Base-by-base conservation (phyloP, 2,329 filamentous ascomycete genomes). In the Emericellopsis cladophorae region DNA sequence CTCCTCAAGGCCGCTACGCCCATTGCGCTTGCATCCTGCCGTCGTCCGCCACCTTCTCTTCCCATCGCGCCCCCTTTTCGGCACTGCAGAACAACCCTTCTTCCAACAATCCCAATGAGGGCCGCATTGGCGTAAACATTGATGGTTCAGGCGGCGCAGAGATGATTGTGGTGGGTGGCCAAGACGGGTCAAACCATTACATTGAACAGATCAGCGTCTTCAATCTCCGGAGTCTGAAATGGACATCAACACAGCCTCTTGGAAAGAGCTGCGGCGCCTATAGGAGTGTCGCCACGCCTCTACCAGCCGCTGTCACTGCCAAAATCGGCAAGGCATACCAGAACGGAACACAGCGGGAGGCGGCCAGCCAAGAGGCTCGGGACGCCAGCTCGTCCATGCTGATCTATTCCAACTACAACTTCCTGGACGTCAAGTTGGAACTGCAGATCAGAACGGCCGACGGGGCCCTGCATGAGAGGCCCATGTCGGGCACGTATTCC, bases 391-490 rank as follows among this genome's bases (percentile, higher is more conserved):
- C 76, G 2, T 80, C 78, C 2, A 95, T 96, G 88, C 72, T 98
- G 46, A 93, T 98, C 36, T 98, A 98, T 60, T 96, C 90, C 21
- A 98, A 98, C 57, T 98, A 98, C 62, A 96, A 98, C 61, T 98
- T 98, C 54, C 61, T 98, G 42, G 90, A 98, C 52, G 92, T 98
- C 49, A 96, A 95, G 58, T 67, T 98, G 21, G 92, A 98, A 60
- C 67, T 98, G 31, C 92, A 96, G 59, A 78, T 98, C 37, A 78
- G 92, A 40, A 70, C 84, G 8, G 76, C 86, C 2, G 89, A 96
- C 56, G 90, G 92, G 24, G 79, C 78, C 0, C 65, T 98, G 40
- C 76, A 79, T 1, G 92, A 98, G 58, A 89, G 85, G 60, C 76
- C 84, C 22, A 96, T 98, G 90, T 80, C 81, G 15, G 84, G 85